Percentiles rank a stretch among this genome's conserved stretches.
These are phyloP conservation scores for Colletotrichum nymphaeae DNA, from an alignment of 2,329 filamentous ascomycete species.

Conservation along the genomic window DNA sequence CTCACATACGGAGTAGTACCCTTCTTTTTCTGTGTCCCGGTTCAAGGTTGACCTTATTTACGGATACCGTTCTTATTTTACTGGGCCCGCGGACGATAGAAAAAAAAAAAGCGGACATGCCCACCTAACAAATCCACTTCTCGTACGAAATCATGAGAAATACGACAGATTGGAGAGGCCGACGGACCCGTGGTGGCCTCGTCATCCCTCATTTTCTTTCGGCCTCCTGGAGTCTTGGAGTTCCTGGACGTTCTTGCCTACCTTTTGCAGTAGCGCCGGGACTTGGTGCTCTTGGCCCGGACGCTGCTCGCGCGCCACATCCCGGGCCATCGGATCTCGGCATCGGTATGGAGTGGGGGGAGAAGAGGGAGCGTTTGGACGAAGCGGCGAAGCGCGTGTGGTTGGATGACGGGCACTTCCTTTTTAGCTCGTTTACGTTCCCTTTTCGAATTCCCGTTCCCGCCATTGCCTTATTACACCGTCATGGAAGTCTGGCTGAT, in stretches of 20 bases:
- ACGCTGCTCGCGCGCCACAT: constrained; percentile 27
- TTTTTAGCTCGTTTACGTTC: not conserved
- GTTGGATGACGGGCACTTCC: not conserved
- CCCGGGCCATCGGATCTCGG: constrained; percentile 31
- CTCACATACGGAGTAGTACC: not conserved
- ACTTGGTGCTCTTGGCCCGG: constrained; percentile 14
- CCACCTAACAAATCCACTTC: not conserved
- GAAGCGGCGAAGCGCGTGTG: not conserved
- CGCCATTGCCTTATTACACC: not conserved
- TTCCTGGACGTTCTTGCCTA: not conserved
- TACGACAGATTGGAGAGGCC: not conserved
- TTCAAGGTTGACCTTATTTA: not conserved
- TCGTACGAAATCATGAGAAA: not conserved
- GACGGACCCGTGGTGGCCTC: constrained; percentile 4
- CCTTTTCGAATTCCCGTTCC: not conserved
- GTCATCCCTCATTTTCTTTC: constrained; percentile 7
- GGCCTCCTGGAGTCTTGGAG: not conserved
- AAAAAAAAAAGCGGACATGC: not conserved
- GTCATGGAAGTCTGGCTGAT: not conserved
- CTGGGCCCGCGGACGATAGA: not conserved
- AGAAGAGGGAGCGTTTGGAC: constrained; percentile 9
- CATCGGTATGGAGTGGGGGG: not conserved
- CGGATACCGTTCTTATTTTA: not conserved
- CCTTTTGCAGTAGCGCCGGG: constrained; percentile 13
- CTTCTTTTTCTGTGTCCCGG: not conserved